Conservation (phyloP, 768 basidiomycete species). For the Pisolithus marmoratus region DNA sequence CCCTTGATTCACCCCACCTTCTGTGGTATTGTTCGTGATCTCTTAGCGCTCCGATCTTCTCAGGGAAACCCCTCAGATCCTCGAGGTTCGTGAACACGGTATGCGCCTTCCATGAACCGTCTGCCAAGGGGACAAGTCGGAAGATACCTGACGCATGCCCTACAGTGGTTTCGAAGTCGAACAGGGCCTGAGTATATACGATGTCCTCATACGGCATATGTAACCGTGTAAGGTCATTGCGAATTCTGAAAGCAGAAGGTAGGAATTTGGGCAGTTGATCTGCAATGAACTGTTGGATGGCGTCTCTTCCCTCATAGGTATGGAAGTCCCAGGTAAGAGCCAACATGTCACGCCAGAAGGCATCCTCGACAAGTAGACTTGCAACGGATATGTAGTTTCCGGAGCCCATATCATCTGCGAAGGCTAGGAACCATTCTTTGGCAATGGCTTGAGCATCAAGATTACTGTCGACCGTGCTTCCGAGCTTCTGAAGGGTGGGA, state of each 20-base stretch:
- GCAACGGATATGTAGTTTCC: too few relatives aligned
- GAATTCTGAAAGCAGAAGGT: constrained; percentile 17
- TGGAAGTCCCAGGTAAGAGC: constrained; percentile 46
- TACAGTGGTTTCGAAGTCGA: constrained; percentile 39
- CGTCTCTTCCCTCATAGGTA: constrained; percentile 31
- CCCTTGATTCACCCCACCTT: constrained; percentile 41
- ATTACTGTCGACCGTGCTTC: not conserved
- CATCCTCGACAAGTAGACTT: constrained; percentile 14
- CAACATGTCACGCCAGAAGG: constrained; percentile 42
- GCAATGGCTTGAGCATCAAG: not conserved
- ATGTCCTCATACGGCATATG: constrained; percentile 10
- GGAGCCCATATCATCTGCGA: not conserved
- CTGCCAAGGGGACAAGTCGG: constrained; percentile 43
- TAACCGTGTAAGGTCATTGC: too few relatives aligned
- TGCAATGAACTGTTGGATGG: constrained; percentile 27
- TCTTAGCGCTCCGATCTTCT: constrained; percentile 20
- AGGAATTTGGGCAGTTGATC: constrained; percentile 24
- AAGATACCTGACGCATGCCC: constrained; percentile 45
- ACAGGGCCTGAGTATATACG: constrained; percentile 29
- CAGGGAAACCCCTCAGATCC: constrained; percentile 42
- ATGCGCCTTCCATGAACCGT: constrained; percentile 48
- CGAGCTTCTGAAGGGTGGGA: not conserved
- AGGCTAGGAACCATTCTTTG: not conserved
- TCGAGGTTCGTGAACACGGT: constrained; percentile 52
- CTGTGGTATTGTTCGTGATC: constrained; percentile 31